phyloP scores from a whole-genome alignment of 1,284 basidiomycete species.

The Irpex sp. region DNA sequence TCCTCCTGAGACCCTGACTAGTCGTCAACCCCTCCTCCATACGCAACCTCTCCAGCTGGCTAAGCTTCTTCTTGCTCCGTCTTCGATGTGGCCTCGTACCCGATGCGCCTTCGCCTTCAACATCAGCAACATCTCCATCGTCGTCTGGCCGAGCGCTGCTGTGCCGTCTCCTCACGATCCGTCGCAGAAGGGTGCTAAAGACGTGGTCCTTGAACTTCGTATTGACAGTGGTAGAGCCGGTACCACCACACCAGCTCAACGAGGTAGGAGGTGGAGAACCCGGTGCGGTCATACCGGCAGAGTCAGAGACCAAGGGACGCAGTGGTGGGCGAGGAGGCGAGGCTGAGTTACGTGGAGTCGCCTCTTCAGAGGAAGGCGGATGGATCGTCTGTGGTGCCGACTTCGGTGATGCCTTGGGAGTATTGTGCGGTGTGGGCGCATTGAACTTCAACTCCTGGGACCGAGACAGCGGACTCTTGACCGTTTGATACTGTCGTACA shows the following conservation, averaged over 20 bases:
- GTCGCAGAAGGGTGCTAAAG: constrained; percentile 80
- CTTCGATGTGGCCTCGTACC: constrained; percentile 10
- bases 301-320: constrained; percentile 17
- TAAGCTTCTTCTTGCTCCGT: constrained; percentile 28
- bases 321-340: neutral
- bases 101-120: constrained; percentile 37
- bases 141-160: constrained; percentile 35
- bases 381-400: constrained; percentile 10
- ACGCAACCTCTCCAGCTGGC: constrained; percentile 35
- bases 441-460: constrained; percentile 36
- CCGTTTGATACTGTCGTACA: constrained; percentile 1
- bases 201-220: constrained; percentile 92
- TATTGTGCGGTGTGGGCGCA: constrained; percentile 53
- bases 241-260: constrained; percentile 52
- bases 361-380: neutral
- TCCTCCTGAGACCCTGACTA: constrained; percentile 47
- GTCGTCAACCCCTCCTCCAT: constrained; percentile 26
- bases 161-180: constrained; percentile 52
- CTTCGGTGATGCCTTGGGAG: constrained; percentile 35
- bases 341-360: neutral
- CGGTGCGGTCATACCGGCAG: constrained; percentile 17
- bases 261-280: constrained; percentile 15
- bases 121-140: constrained; percentile 40
- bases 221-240: constrained; percentile 89
- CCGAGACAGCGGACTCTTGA: constrained; percentile 40